These are phyloP conservation scores for Ustilago shanxiensis DNA, from an alignment of 1,284 basidiomycete species.

Conservation along the genomic window DNA sequence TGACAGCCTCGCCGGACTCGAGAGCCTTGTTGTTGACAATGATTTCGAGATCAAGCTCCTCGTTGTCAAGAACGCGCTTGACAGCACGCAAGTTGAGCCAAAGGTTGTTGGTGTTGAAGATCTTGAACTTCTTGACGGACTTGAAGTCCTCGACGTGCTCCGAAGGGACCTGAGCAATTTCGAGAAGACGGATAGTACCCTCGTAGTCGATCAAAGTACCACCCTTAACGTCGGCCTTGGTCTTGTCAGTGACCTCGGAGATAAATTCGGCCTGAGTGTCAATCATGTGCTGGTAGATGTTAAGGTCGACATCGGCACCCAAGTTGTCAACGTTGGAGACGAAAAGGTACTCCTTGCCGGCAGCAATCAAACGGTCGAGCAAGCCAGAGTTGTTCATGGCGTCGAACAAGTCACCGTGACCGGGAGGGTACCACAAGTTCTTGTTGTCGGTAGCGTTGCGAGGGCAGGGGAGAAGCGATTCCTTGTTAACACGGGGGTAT, in stretches of 20 bases:
- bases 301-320: constrained; percentile 88
- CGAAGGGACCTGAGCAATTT: constrained; percentile 97
- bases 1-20: constrained; percentile 79
- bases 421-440: constrained; percentile 92
- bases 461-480: constrained; percentile 90
- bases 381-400: constrained; percentile 94
- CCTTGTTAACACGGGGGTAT: constrained; percentile 97
- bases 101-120: constrained; percentile 85
- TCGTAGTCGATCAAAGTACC: constrained; percentile 96
- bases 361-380: constrained; percentile 90
- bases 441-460: constrained; percentile 90
- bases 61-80: constrained; percentile 92
- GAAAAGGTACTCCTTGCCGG: constrained; percentile 98
- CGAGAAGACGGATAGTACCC: constrained; percentile 90
- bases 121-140: constrained; percentile 76
- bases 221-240: constrained; percentile 99
- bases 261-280: constrained; percentile 71
- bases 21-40: constrained; percentile 89
- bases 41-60: constrained; percentile 84
- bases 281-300: constrained; percentile 75
- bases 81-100: constrained; percentile 93
- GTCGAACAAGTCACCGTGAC: constrained; percentile 97
- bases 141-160: constrained; percentile 99
- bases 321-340: constrained; percentile 99
- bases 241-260: constrained; percentile 92